A percentile compares a stretch with the other conserved stretches of the same genome.
Evolutionary conservation across 257 asterid species (phyloP).

Genomic region (Penstemon barbatus): DNA sequence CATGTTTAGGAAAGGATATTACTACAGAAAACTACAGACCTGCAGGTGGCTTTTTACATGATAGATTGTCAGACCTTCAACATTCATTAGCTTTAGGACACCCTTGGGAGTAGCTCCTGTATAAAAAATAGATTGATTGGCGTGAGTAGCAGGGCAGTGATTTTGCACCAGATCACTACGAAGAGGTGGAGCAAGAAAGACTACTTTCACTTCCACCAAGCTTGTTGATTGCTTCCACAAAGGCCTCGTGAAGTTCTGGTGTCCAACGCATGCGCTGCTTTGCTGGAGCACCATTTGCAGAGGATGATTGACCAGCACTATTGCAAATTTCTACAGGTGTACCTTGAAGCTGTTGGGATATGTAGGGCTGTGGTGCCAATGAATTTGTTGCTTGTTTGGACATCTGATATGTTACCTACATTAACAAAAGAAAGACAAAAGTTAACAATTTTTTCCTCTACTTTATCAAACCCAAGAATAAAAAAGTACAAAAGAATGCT

Average conservation of each 20-base stretch:
- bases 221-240: slow-evolving; percentile 80
- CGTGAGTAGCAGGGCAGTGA: slow-evolving; percentile 16
- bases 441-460: neutral
- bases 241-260: slow-evolving; percentile 84
- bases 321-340: slow-evolving; percentile 51
- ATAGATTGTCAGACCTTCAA: slow-evolving; percentile 52
- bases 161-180: slow-evolving; percentile 21
- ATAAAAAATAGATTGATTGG: slow-evolving; percentile 16
- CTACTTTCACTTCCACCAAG: slow-evolving; percentile 97
- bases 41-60: slow-evolving; percentile 62
- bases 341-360: slow-evolving; percentile 44
- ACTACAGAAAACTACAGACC: slow-evolving; percentile 38
- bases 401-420: slow-evolving; percentile 39
- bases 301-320: slow-evolving; percentile 52
- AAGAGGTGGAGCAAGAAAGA: slow-evolving; percentile 24
- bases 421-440: slow-evolving; percentile 21
- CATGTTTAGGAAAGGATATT: slow-evolving; percentile 18
- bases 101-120: slow-evolving; percentile 73
- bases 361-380: slow-evolving; percentile 47
- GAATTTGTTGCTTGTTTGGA: slow-evolving; percentile 43
- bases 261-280: slow-evolving; percentile 98
- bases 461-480: slow-evolving; percentile 5
- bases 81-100: slow-evolving; percentile 51
- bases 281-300: slow-evolving; percentile 61
- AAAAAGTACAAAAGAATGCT: slow-evolving; percentile 3